phyloP scores from a whole-genome alignment of 1,284 basidiomycete species.

The Uromyces viciae-fabae region DNA sequence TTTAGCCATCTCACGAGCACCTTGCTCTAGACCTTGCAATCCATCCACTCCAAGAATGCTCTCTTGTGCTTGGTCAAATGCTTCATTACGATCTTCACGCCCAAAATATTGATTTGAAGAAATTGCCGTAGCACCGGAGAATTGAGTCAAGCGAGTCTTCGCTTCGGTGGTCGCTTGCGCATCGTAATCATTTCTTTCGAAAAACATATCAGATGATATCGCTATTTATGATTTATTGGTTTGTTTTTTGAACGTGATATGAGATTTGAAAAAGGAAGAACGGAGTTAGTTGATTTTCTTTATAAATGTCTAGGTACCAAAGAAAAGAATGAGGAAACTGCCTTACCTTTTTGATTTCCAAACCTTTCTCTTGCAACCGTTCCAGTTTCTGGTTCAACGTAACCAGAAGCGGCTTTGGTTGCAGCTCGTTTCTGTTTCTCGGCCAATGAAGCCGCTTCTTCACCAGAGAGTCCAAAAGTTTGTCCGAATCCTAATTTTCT shows the following conservation, averaged over 20 bases:
- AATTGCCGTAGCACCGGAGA: constrained; percentile 89
- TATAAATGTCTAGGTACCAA: background rate
- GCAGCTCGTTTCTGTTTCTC: constrained; percentile 48
- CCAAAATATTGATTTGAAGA: constrained; percentile 95
- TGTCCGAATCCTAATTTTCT: constrained; percentile 81
- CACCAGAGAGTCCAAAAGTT: constrained; percentile 55
- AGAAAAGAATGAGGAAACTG: background rate
- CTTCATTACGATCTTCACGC: constrained; percentile 68
- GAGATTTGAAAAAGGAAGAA: too few relatives aligned
- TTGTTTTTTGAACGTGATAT: too few relatives aligned
- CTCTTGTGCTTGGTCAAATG: constrained; percentile 55
- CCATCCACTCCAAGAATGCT: constrained; percentile 57
- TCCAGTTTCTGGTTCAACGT: constrained; percentile 58
- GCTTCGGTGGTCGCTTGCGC: constrained; percentile 70
- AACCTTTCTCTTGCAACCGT: constrained; percentile 86
- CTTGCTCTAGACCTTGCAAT: constrained; percentile 64
- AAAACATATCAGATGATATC: constrained; percentile 97
- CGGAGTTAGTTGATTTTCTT: background rate
- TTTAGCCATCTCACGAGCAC: constrained; percentile 73
- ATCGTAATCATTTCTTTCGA: constrained; percentile 84
- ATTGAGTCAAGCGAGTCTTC: constrained; percentile 72
- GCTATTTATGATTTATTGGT: constrained; percentile 55
- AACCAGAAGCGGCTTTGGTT: constrained; percentile 48
- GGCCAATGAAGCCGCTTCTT: constrained; percentile 50
- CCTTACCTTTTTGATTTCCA: constrained; percentile 71